Evolutionary conservation across 495 filamentous ascomycete genomes (phyloP).

Genomic region (Aspergillus hancockii): DNA sequence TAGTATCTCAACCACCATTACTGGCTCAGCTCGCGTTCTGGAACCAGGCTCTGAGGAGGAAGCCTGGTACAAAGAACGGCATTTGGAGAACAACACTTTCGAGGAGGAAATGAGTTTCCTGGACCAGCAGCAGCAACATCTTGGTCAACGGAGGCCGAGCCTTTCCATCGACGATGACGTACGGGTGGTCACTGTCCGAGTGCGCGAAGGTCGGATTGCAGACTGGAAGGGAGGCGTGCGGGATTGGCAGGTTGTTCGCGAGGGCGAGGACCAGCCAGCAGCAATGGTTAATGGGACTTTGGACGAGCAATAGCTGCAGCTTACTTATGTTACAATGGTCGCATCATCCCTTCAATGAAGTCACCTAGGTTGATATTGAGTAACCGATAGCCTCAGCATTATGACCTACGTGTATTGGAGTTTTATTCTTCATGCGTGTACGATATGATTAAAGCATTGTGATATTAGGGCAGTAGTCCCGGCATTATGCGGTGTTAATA

Average conservation of each 20-base stretch:
- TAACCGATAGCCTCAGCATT: not conserved
- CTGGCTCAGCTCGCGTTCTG: constrained; percentile 75
- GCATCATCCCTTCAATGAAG: not conserved
- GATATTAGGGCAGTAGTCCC: not conserved
- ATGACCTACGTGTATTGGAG: not conserved
- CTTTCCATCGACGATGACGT: constrained; percentile 71
- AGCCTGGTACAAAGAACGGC: constrained; percentile 71
- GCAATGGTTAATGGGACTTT: constrained; percentile 42
- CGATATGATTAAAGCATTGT: not conserved
- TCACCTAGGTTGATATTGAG: not conserved
- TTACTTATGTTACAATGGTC: not conserved
- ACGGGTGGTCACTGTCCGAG: constrained; percentile 71
- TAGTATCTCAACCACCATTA: constrained; percentile 92
- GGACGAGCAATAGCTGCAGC: not conserved
- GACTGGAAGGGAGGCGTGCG: constrained; percentile 80
- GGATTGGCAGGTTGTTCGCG: constrained; percentile 63
- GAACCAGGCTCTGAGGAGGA: constrained; percentile 76
- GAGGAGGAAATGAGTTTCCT: constrained; percentile 49
- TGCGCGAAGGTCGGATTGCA: constrained; percentile 72
- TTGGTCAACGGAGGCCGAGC: constrained; percentile 36
- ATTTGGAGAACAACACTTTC: constrained; percentile 93
- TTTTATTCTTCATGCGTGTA: not conserved
- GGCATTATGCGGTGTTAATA: not conserved
- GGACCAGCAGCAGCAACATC: constrained; percentile 39
- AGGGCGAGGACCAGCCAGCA: constrained; percentile 28